Base-by-base conservation (phyloP, 805 yeast species). In the Myxozyma neotropica region DNA sequence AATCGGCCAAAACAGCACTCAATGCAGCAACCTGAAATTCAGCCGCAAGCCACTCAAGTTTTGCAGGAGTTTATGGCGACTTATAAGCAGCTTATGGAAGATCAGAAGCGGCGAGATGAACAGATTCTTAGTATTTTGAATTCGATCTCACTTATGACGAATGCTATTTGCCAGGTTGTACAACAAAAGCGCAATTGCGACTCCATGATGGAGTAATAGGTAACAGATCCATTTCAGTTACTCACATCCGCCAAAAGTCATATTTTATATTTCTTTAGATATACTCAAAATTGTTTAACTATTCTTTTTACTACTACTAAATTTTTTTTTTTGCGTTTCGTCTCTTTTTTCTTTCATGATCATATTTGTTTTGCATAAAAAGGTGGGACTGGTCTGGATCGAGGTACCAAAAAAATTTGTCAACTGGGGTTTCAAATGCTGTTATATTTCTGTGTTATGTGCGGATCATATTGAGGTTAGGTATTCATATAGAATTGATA, bases 91-190 rank as follows among this genome's bases (percentile, higher is more conserved):
- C 35, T 57, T 5, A 38, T 47, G 39, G 58, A 49, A 12, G 62
- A 49, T 13, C 62, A 58, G 42, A 38, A 43, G 26, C 54, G 29
- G n/a, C 45, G 58, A 8, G 58, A 58, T 39, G 62, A 58, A 46
- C 55, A 44, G 33, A 40, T 58, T 10, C 35, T 58, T 31, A 17
- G 12, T 15, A 10, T 53, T 12, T 48, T 58, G 21, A 36, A 48
- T 19, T 26, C 49, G 21, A 53, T 58, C n/a, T 52, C 57, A 6
- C 40, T 26, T 26, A 52, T 57, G 61, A 53, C 59, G 6, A 50
- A 29, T 17, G 19, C 39, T 21, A 29, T 55, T 8, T 55, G 58
- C 24, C 53, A 55, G 35, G 53, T 19, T 26, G 46, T 50, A 8
- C 45, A 39, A 39, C 26, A 40, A 39, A 38, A 50, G 27, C 46